Percentiles rank a stretch among this genome's conserved stretches.
phyloP scores from a whole-genome alignment of 2,329 filamentous ascomycete species.

The Sporothrix euskadiensis region DNA sequence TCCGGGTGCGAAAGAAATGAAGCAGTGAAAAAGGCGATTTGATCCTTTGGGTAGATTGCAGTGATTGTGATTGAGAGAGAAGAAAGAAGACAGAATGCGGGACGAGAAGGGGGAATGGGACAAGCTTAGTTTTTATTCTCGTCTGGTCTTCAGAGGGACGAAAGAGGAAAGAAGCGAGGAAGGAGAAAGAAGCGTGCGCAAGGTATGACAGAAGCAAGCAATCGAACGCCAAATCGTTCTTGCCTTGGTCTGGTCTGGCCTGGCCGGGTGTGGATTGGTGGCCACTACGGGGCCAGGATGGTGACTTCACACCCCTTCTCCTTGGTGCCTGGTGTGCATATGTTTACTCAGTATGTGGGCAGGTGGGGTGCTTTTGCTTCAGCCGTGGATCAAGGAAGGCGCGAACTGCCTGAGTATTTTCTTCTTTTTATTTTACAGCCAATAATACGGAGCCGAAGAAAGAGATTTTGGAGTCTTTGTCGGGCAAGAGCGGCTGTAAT shows the following conservation, averaged over 20 bases:
- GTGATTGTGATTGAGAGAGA: background rate
- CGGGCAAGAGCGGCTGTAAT: slow-evolving; percentile 10
- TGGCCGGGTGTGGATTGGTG: background rate
- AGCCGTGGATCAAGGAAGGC: background rate
- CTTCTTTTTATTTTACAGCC: background rate
- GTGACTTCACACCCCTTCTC: slow-evolving; percentile 17
- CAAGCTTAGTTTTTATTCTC: slow-evolving; percentile 15
- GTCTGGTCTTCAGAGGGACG: background rate
- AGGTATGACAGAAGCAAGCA: slow-evolving; percentile 9
- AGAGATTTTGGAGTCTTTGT: background rate
- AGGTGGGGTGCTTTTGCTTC: slow-evolving; percentile 18
- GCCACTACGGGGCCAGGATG: slow-evolving; percentile 10
- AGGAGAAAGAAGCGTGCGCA: background rate
- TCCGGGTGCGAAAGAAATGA: background rate
- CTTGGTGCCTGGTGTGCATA: background rate
- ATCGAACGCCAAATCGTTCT: background rate
- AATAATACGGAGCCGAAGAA: background rate
- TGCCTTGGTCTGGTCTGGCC: background rate
- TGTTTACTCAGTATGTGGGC: background rate
- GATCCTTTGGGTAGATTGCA: background rate
- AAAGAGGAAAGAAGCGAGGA: slow-evolving; percentile 14
- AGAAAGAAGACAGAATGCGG: background rate
- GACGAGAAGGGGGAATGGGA: background rate
- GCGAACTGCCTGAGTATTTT: background rate
- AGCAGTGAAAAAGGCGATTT: background rate